Evolutionary conservation across 2,329 filamentous ascomycete species (phyloP).

Genomic region (Chaetothyriales sp.): DNA sequence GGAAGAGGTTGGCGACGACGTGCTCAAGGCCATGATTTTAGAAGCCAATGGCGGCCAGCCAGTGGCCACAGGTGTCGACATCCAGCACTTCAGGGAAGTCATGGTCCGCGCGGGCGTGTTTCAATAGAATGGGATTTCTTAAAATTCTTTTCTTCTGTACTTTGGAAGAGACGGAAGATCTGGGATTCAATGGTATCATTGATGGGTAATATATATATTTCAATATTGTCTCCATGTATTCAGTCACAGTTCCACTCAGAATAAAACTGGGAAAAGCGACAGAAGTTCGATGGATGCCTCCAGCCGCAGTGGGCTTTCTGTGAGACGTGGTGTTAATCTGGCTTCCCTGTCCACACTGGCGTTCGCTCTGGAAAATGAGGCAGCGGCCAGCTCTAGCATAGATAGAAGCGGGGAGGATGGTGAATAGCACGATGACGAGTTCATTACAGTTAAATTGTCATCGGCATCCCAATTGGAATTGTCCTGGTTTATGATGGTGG

Average conservation of each 20-base stretch:
- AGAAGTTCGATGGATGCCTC: constrained; percentile 14
- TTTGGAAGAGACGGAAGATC: no score
- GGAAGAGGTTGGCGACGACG: constrained; percentile 67
- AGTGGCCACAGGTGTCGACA: constrained; percentile 52
- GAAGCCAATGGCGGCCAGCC: constrained; percentile 78
- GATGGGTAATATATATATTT: not conserved
- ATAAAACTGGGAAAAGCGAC: constrained; percentile 3
- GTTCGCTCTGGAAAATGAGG: constrained; percentile 36
- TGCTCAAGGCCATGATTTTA: constrained; percentile 83
- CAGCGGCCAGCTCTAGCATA: constrained; percentile 53
- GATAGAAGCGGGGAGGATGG: constrained; percentile 35
- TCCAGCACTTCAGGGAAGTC: constrained; percentile 71
- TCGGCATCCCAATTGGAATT: not conserved
- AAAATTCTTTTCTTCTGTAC: no score
- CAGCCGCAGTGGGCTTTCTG: constrained; percentile 5
- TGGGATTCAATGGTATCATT: no score
- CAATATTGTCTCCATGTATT: constrained; percentile 10
- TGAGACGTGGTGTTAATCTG: constrained; percentile 33
- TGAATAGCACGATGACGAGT: not conserved
- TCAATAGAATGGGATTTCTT: constrained; percentile 41
- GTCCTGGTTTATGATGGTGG: not conserved
- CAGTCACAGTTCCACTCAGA: not conserved
- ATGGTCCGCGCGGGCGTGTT: constrained; percentile 76
- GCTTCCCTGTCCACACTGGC: constrained; percentile 57
- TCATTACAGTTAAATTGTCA: not conserved